Evolutionary conservation across 2,329 filamentous ascomycete species (phyloP).

Genomic region (Cucurbitaria berberidis): DNA sequence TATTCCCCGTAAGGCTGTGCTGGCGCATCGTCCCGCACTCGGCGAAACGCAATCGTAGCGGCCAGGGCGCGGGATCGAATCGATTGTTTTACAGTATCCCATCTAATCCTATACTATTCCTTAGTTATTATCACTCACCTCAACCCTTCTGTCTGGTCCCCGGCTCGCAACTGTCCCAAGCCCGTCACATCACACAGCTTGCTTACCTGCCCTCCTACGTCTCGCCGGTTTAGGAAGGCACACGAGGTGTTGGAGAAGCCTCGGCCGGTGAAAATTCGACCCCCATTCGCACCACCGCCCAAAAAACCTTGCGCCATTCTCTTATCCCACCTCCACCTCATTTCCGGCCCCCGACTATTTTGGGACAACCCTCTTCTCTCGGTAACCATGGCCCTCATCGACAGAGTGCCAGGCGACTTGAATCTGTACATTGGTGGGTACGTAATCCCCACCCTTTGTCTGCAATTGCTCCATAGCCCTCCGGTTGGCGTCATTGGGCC

Average conservation of each 20-base stretch:
- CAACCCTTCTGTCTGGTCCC: background rate
- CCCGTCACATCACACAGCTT: slow-evolving; percentile 5
- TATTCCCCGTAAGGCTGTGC: slow-evolving; percentile 3
- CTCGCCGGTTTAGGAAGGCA: slow-evolving; percentile 10
- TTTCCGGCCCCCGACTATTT: slow-evolving; percentile 25
- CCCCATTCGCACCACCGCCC: slow-evolving; percentile 19
- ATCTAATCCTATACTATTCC: no score
- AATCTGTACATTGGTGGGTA: slow-evolving; percentile 83
- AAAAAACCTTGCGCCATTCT: slow-evolving; percentile 19
- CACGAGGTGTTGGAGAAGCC: slow-evolving; percentile 17
- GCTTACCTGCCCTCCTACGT: slow-evolving; percentile 20
- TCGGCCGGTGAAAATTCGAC: slow-evolving; percentile 39
- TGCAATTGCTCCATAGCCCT: slow-evolving; percentile 21
- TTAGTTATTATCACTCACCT: background rate
- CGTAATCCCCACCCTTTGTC: slow-evolving; percentile 42
- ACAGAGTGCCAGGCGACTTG: slow-evolving; percentile 70
- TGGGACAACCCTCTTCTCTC: slow-evolving; percentile 13
- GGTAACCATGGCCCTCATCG: slow-evolving; percentile 63
- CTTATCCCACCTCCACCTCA: slow-evolving; percentile 21
- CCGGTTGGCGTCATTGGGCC: slow-evolving; percentile 14
- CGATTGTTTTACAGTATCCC: no score
- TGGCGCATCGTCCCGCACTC: slow-evolving; percentile 4
- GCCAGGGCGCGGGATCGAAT: background rate
- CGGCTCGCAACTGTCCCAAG: slow-evolving; percentile 2
- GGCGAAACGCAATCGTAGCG: background rate